Evolutionary conservation across 768 basidiomycete species (phyloP).

Genomic region (Tulasnella sp.): DNA sequence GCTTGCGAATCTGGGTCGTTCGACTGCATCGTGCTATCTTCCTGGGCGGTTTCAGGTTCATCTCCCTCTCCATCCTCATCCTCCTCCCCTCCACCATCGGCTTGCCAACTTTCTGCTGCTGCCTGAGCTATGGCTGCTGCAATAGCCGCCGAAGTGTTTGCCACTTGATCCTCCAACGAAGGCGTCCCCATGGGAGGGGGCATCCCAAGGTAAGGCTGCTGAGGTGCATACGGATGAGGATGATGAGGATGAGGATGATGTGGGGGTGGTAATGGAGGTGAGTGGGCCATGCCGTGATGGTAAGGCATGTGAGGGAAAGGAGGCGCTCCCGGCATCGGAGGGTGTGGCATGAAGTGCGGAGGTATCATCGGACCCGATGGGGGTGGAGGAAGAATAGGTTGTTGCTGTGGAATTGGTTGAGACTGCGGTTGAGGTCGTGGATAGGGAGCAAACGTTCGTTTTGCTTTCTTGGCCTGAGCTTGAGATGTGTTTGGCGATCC

Average conservation of each 20-base stretch:
- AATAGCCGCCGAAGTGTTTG: slow-evolving; percentile 79
- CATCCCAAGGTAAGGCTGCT: slow-evolving; percentile 18
- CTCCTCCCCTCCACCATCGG: slow-evolving; percentile 54
- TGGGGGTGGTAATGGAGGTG: slow-evolving; percentile 24
- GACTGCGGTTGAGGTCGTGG: background rate
- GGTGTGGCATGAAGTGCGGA: slow-evolving; percentile 2
- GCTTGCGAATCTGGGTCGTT: background rate
- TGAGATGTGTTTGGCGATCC: slow-evolving; percentile 52
- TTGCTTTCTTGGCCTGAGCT: slow-evolving; percentile 41
- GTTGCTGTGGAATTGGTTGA: background rate
- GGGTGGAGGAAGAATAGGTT: background rate
- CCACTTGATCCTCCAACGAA: slow-evolving; percentile 62
- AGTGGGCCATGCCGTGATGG: slow-evolving; percentile 2
- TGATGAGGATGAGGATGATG: background rate
- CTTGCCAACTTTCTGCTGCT: slow-evolving; percentile 58
- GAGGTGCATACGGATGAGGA: slow-evolving; percentile 7
- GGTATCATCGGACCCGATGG: slow-evolving; percentile 20
- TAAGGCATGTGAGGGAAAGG: slow-evolving; percentile 13
- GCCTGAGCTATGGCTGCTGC: slow-evolving; percentile 79
- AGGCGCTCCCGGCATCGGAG: slow-evolving; percentile 11
- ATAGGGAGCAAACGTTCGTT: background rate
- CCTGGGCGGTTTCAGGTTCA: slow-evolving; percentile 1
- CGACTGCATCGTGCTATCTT: background rate
- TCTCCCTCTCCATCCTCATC: slow-evolving; percentile 27
- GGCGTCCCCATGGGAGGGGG: slow-evolving; percentile 30